Conservation (phyloP, 129 eudicot genomes). For the Ambrosia artemisiifolia region DNA sequence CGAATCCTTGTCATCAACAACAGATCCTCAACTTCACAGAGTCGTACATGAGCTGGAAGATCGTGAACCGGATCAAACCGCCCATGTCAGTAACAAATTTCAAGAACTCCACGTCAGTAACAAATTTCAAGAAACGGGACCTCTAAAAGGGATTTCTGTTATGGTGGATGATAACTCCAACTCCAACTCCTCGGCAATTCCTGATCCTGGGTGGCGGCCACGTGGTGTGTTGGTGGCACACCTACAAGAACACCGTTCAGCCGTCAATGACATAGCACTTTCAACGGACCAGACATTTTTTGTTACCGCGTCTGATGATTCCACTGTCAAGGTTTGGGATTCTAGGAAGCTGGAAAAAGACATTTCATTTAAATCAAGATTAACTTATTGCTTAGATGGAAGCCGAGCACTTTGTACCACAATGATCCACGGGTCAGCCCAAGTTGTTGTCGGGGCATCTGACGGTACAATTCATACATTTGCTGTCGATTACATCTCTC, state of each 20-base stretch:
- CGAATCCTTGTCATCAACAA: conserved; percentile 50
- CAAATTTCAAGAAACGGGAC: conserved; percentile 68
- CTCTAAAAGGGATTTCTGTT: conserved; percentile 46
- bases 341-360: conserved; percentile 90
- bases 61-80: conserved; percentile 65
- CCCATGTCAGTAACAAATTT: conserved; percentile 53
- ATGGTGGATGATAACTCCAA: conserved; percentile 40
- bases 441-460: conserved; percentile 84
- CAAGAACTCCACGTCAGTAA: conserved; percentile 54
- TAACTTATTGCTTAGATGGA: conserved; percentile 83
- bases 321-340: conserved; percentile 94
- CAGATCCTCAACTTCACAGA: conserved; percentile 62
- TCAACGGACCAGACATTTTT: conserved; percentile 84
- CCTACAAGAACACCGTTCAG: conserved; percentile 92
- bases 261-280: conserved; percentile 81
- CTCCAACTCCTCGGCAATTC: conserved; percentile 43
- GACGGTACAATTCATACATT: conserved; percentile 84
- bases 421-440: conserved; percentile 76
- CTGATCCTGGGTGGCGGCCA: conserved; percentile 97
- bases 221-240: conserved; percentile 97
- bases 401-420: conserved; percentile 71
- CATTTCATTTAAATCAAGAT: conserved; percentile 85
- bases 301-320: conserved; percentile 93
- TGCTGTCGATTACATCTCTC: conserved; percentile 76
- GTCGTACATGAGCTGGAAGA: conserved; percentile 95